Conservation (phyloP, 2,329 filamentous ascomycete genomes). For the Ascochyta fabae region DNA sequence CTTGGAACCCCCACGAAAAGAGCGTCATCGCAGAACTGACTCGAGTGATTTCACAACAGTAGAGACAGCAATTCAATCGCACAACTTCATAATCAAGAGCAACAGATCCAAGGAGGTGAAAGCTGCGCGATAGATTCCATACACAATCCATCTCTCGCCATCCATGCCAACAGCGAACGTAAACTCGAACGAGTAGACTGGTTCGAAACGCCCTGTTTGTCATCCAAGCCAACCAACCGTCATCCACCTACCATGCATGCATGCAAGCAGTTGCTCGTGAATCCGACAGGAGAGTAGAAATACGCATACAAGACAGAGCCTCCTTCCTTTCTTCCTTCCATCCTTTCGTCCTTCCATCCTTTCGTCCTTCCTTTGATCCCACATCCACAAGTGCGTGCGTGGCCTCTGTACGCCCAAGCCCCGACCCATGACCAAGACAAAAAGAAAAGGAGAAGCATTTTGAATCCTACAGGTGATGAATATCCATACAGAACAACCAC, state of each 20-base stretch:
- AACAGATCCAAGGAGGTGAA: neutral
- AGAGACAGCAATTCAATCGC: too few relatives aligned
- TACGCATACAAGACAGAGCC: constrained; percentile 25
- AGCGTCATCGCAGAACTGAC: too few relatives aligned
- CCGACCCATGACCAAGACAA: too few relatives aligned
- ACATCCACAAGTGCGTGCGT: neutral
- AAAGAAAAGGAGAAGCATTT: constrained; percentile 12
- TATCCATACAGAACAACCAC: constrained; percentile 18
- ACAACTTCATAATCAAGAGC: too few relatives aligned
- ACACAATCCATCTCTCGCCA: constrained; percentile 7
- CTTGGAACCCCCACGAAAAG: too few relatives aligned
- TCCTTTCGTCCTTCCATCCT: neutral
- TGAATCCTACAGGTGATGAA: constrained; percentile 31
- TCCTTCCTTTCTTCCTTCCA: too few relatives aligned
- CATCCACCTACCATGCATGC: neutral
- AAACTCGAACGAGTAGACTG: neutral
- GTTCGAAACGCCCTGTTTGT: constrained; percentile 6
- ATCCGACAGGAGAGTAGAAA: constrained; percentile 24
- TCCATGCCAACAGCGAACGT: neutral
- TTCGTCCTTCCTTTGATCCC: neutral
- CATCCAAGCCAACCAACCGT: constrained; percentile 10
- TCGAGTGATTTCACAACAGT: too few relatives aligned
- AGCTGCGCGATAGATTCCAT: constrained; percentile 9
- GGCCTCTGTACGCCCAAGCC: neutral
- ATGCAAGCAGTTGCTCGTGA: neutral